phyloP scores from a whole-genome alignment of 2,329 filamentous ascomycete genomes.

The Coniochaeta hoffmannii region DNA sequence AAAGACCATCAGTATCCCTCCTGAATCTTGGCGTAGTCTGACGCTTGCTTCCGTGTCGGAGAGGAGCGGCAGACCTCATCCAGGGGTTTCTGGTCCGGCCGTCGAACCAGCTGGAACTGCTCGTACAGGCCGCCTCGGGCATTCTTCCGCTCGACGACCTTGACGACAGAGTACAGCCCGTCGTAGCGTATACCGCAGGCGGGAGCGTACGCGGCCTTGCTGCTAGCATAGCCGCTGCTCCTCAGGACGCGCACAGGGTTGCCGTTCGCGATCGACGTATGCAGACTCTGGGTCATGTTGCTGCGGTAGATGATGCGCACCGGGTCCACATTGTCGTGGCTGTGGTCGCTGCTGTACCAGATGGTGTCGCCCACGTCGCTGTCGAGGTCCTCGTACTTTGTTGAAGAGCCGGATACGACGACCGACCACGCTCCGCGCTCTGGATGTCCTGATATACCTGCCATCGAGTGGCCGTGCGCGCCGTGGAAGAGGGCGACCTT shows the following conservation, averaged over 20 bases:
- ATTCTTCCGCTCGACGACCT: slow-evolving; percentile 6
- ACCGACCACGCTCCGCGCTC: slow-evolving; percentile 44
- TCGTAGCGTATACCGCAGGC: slow-evolving; percentile 26
- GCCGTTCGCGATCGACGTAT: slow-evolving; percentile 7
- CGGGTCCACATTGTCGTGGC: slow-evolving; percentile 10
- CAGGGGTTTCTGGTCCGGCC: slow-evolving; percentile 11
- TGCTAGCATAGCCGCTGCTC: slow-evolving; percentile 9
- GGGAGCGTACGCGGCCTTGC: slow-evolving; percentile 10
- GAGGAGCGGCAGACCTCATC: slow-evolving; percentile 6
- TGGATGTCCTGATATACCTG: slow-evolving; percentile 41
- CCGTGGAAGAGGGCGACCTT: slow-evolving; percentile 42
- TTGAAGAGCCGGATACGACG: slow-evolving; percentile 32
- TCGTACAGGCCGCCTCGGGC: slow-evolving; percentile 12
- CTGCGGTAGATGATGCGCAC: background rate
- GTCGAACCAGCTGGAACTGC: slow-evolving; percentile 15
- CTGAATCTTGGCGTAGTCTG: slow-evolving; percentile 8
- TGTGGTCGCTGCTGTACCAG: slow-evolving; percentile 19
- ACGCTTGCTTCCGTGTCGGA: slow-evolving; percentile 9
- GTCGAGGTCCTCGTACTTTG: slow-evolving; percentile 17
- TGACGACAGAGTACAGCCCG: slow-evolving; percentile 23
- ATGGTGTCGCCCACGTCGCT: slow-evolving; percentile 14
- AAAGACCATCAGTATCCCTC: slow-evolving; percentile 10
- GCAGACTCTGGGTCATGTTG: slow-evolving; percentile 13
- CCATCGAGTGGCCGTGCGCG: slow-evolving; percentile 40
- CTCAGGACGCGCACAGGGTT: slow-evolving; percentile 22